phyloP scores from a whole-genome alignment of 495 filamentous ascomycete genomes.

The Hypoxylon lenormandii region DNA sequence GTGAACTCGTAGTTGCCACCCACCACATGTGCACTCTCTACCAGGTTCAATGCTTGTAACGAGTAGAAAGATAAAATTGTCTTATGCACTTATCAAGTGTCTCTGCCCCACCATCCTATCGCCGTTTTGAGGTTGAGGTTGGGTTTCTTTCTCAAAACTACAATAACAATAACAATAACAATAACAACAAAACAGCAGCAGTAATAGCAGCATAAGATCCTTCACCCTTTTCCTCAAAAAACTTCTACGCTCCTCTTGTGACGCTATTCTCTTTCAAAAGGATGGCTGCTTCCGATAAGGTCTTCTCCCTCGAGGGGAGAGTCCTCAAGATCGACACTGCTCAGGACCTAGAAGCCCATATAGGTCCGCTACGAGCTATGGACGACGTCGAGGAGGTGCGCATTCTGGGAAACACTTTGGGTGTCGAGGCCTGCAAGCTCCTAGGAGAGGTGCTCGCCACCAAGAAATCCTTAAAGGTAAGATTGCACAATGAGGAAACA shows the following conservation, averaged over 20 bases:
- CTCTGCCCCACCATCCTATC: slow-evolving; percentile 9
- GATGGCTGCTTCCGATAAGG: slow-evolving; percentile 67
- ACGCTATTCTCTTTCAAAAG: slow-evolving; percentile 25
- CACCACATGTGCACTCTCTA: no score
- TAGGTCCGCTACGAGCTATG: slow-evolving; percentile 75
- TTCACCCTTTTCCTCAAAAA: neutral
- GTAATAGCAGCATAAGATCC: neutral
- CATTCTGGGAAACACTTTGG: slow-evolving; percentile 89
- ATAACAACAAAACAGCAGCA: slow-evolving; percentile 1
- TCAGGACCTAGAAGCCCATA: slow-evolving; percentile 85
- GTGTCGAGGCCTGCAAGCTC: slow-evolving; percentile 84
- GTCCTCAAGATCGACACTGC: slow-evolving; percentile 90
- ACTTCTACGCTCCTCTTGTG: neutral
- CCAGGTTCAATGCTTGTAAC: no score
- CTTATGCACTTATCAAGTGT: neutral
- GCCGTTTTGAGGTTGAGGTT: neutral
- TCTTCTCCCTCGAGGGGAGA: slow-evolving; percentile 91
- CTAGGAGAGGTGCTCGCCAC: slow-evolving; percentile 81
- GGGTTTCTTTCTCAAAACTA: neutral
- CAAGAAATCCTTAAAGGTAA: slow-evolving; percentile 80
- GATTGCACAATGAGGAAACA: slow-evolving; percentile 20
- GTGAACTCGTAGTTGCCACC: no score
- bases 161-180: slow-evolving; percentile 1
- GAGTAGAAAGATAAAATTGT: neutral
- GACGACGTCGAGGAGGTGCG: slow-evolving; percentile 83